Conservation (phyloP, 1,284 basidiomycete species). For the Trichosporon sp. region DNA sequence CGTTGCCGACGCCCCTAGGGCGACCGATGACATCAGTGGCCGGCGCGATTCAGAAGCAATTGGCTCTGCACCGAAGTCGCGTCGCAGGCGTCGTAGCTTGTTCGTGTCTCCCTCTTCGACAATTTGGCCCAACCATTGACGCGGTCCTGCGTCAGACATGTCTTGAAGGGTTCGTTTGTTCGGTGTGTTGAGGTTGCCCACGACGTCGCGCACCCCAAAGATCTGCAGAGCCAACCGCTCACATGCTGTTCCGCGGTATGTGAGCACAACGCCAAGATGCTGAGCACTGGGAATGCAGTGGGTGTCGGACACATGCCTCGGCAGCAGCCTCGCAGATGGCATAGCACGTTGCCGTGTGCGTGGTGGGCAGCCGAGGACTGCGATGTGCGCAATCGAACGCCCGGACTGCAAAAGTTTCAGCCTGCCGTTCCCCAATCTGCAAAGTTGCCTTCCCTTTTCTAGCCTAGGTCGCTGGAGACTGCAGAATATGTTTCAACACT, state of each 20-base stretch:
- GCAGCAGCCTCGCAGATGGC: no score
- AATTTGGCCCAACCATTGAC: not conserved
- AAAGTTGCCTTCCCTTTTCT: no score
- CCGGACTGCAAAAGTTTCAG: no score
- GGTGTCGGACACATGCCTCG: not conserved
- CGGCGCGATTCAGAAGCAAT: not conserved
- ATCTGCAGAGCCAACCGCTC: not conserved
- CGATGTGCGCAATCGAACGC: no score
- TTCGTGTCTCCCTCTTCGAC: not conserved
- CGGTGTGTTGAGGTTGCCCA: not conserved
- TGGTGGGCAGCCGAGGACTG: not conserved
- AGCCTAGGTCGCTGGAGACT: no score
- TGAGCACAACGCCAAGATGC: not conserved
- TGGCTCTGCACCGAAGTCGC: not conserved
- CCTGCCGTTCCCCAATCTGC: no score
- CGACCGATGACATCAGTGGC: not conserved
- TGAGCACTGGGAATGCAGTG: not conserved
- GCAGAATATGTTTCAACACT: not conserved
- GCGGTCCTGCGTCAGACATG: not conserved
- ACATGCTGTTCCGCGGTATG: not conserved
- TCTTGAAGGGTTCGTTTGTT: not conserved
- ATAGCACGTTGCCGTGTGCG: not conserved
- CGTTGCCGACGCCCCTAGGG: not conserved
- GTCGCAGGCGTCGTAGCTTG: not conserved
- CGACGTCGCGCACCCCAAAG: not conserved